A percentile compares a stretch with the other conserved stretches of the same genome.
These are phyloP conservation scores for Erodium texanum DNA, from an alignment of 441 rosid genomes.

Conservation along the genomic window DNA sequence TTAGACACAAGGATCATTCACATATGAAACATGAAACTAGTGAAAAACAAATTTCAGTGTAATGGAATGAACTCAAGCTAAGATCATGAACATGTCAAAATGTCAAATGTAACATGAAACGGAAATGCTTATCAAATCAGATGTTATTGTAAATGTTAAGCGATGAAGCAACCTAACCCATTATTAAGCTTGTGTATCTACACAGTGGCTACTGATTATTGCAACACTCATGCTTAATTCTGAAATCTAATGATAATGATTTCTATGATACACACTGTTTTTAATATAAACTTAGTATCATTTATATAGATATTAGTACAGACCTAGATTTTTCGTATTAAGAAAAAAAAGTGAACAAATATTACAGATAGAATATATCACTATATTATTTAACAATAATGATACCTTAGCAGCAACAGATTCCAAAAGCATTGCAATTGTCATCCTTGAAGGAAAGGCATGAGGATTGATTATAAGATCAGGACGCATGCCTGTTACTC, in stretches of 20 bases:
- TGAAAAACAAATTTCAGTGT: neutral
- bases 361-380: neutral
- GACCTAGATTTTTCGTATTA: neutral
- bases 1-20: no score
- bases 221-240: neutral
- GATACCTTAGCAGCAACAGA: slow-evolving; percentile 91
- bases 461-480: slow-evolving; percentile 98
- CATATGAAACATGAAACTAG: no score
- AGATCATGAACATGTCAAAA: neutral
- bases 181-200: neutral
- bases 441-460: slow-evolving; percentile 99
- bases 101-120: neutral
- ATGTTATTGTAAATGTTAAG: neutral
- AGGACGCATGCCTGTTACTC: slow-evolving; percentile 93
- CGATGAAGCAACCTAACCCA: neutral
- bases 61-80: neutral
- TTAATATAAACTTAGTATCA: neutral
- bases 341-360: neutral
- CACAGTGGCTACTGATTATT: neutral
- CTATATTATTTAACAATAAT: neutral
- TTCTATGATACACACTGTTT: neutral
- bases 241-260: neutral
- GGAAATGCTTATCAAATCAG: neutral
- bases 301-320: neutral
- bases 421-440: slow-evolving; percentile 96